A percentile compares a stretch with the other conserved stretches of the same genome.
phyloP scores from a whole-genome alignment of 108 stramenopile species.

The Cyclotella choctawhatcheeana region DNA sequence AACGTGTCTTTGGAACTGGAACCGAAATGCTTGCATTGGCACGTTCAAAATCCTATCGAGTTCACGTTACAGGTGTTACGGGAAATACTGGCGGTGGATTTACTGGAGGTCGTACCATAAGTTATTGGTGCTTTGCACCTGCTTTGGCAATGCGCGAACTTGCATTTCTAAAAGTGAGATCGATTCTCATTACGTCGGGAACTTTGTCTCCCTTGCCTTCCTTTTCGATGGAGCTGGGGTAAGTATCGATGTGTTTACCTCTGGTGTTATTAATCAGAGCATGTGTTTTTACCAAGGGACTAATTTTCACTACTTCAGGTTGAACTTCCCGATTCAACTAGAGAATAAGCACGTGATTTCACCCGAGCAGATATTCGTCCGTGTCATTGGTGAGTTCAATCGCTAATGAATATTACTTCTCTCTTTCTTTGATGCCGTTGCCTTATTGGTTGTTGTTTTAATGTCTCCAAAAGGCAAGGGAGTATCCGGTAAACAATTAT shows the following conservation, averaged over 20 bases:
- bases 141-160: constrained; percentile 94
- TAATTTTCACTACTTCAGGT: constrained; percentile 11
- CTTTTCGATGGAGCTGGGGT: constrained; percentile 87
- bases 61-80: constrained; percentile 61
- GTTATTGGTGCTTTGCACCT: constrained; percentile 98
- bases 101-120: constrained; percentile 74
- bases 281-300: background rate
- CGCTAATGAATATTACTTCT: too few relatives aligned
- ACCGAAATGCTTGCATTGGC: constrained; percentile 72
- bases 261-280: too few relatives aligned
- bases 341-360: constrained; percentile 96
- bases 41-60: constrained; percentile 81
- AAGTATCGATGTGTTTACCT: too few relatives aligned
- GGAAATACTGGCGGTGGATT: constrained; percentile 47
- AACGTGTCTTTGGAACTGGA: constrained; percentile 78
- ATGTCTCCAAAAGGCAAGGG: constrained; percentile 60
- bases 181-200: constrained; percentile 93
- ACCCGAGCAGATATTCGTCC: constrained; percentile 84
- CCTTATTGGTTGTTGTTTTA: too few relatives aligned
- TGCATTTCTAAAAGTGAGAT: constrained; percentile 74
- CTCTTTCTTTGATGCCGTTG: too few relatives aligned
- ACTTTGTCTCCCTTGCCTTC: constrained; percentile 95
- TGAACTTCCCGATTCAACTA: constrained; percentile 87
- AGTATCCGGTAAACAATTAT: constrained; percentile 76
- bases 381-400: constrained; percentile 64